phyloP scores from a whole-genome alignment of 1,139 yeast species.

The Candida albicans region DNA sequence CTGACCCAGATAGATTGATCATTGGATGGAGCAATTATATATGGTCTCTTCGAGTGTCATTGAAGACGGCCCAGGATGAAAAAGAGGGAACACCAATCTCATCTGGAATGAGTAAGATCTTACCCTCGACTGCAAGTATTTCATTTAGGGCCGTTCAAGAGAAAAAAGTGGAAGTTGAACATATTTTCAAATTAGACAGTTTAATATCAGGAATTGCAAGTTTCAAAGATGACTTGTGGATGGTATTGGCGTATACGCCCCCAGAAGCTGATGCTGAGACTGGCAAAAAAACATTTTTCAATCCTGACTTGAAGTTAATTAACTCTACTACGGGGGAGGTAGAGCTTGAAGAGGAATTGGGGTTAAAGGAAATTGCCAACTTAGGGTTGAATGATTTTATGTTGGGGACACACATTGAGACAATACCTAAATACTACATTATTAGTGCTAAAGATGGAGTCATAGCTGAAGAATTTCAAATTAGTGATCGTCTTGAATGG shows the following conservation, averaged over 20 bases:
- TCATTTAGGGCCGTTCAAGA: slow-evolving; percentile 59
- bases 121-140: slow-evolving; percentile 68
- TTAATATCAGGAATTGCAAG: slow-evolving; percentile 78
- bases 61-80: slow-evolving; percentile 20
- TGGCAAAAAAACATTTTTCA: slow-evolving; percentile 29
- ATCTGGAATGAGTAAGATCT: slow-evolving; percentile 31
- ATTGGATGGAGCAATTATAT: slow-evolving; percentile 84
- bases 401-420: slow-evolving; percentile 50
- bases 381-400: slow-evolving; percentile 82
- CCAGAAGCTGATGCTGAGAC: slow-evolving; percentile 29
- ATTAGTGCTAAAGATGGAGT: slow-evolving; percentile 84
- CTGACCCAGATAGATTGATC: slow-evolving; percentile 66
- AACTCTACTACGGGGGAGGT: slow-evolving; percentile 70
- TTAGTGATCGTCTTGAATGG: slow-evolving; percentile 76
- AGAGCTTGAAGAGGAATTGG: slow-evolving; percentile 79
- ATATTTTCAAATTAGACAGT: slow-evolving; percentile 55
- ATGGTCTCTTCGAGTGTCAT: slow-evolving; percentile 65
- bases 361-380: slow-evolving; percentile 55
- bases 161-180: slow-evolving; percentile 57
- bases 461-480: slow-evolving; percentile 65
- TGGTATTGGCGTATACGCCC: slow-evolving; percentile 58
- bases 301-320: slow-evolving; percentile 73
- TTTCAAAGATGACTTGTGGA: slow-evolving; percentile 64
- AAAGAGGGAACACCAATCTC: slow-evolving; percentile 18
- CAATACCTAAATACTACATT: slow-evolving; percentile 54